Base-by-base conservation (phyloP, 805 yeast species). In the Trichomonascus vanleenenianus region DNA sequence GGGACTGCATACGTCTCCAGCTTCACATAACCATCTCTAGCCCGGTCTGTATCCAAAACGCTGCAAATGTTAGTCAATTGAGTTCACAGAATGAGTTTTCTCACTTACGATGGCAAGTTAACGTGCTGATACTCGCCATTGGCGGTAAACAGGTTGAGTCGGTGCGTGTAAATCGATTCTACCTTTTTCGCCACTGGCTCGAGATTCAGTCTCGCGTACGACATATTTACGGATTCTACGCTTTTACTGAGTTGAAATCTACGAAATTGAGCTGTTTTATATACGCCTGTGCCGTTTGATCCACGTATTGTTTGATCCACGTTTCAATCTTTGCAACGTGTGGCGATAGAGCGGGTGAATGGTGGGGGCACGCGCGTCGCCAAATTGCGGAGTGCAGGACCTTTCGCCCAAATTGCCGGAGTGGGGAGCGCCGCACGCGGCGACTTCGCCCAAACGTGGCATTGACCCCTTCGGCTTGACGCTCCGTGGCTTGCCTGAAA, bases 181-280 rank as follows among this genome's bases (percentile, higher is more conserved):
- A 86, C 78, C 50, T 88, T 87, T 58, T 85, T 84, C 55, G 85
- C 80, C 34, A 75, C 78, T 2, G 95, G 95, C 19, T 62, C 64
- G 32, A 63, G 61, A 58, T 73, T 78, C 36, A 65, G 49, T 33
- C 56, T 63, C 2, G 70, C 65, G 44, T 71, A 73, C 48, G 41
- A 15, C 38, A 30, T 46, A 10, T 11, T 30, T 12, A 15, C 16
- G 22, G 12, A 5, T 35, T 35, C 18, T 10, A 35, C 15, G 14
- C 39, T 16, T 9, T 35, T 15, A 4, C 20, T 14, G 39, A 15
- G 8, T 35, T 8, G 5, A 9, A 11, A 35, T 35, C 11, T 11
- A 10, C 19, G n/a, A 5, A 33, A 5, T 16, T 35, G 18, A 16
- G 46, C 49, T 15, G n/a, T n/a, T n/a, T n/a, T n/a, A n/a, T n/a